These are phyloP conservation scores for Nemania diffusa DNA, from an alignment of 2,329 filamentous ascomycete genomes.

Conservation along the genomic window DNA sequence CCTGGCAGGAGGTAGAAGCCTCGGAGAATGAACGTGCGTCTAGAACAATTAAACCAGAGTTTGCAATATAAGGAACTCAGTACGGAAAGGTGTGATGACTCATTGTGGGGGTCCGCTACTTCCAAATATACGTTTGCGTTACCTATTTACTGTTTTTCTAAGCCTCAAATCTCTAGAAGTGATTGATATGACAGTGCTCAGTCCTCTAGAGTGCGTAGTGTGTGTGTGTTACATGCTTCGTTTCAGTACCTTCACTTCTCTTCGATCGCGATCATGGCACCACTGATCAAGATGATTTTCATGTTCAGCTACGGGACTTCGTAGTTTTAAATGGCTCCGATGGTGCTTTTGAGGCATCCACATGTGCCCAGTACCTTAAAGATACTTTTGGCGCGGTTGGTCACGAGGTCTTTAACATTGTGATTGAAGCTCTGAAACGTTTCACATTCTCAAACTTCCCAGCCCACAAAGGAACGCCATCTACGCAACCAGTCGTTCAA, in stretches of 20 bases:
- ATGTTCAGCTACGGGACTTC: not conserved
- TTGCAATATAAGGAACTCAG: too few relatives aligned
- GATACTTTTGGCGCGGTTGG: not conserved
- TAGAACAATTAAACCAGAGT: constrained; percentile 52
- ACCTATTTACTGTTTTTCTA: too few relatives aligned
- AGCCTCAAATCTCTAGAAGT: too few relatives aligned
- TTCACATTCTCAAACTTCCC: not conserved
- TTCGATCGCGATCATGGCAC: not conserved
- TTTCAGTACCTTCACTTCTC: not conserved
- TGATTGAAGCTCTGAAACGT: not conserved
- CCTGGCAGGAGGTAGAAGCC: constrained; percentile 49
- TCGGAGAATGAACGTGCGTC: constrained; percentile 44
- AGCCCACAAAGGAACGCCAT: not conserved
- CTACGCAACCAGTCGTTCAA: not conserved
- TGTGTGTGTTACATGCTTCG: too few relatives aligned
- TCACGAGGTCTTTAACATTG: not conserved
- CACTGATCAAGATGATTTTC: not conserved
- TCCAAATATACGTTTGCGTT: too few relatives aligned
- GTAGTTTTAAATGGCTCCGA: not conserved
- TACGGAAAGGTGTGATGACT: too few relatives aligned
- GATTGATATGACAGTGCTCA: too few relatives aligned
- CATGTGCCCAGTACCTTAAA: not conserved
- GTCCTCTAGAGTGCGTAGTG: too few relatives aligned
- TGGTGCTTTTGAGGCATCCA: not conserved
- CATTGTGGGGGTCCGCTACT: too few relatives aligned